These are phyloP conservation scores for Amphicarpaea edgeworthii DNA, from an alignment of 306 rosid species.

Conservation along the genomic window DNA sequence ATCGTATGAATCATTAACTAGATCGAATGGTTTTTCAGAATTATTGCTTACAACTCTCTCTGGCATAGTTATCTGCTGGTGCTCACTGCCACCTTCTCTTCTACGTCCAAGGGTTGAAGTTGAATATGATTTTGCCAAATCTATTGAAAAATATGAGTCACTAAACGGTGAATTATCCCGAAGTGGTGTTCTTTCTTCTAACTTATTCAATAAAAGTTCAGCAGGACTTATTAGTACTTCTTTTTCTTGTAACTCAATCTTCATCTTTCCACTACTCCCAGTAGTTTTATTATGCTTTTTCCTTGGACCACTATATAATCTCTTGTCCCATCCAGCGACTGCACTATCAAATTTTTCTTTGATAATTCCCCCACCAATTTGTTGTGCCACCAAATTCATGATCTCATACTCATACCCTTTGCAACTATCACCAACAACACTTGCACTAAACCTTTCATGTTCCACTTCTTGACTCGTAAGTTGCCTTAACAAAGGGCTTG, in stretches of 20 bases:
- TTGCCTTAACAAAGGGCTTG: constrained; percentile 34
- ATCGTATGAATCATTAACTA: constrained; percentile 38
- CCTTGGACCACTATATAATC: constrained; percentile 50
- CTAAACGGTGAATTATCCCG: constrained; percentile 46
- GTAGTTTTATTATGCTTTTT: neutral
- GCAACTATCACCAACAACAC: neutral
- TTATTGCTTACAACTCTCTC: constrained; percentile 27
- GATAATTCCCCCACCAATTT: constrained; percentile 36
- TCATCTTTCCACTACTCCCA: constrained; percentile 6
- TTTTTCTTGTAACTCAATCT: constrained; percentile 30
- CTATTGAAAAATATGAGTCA: constrained; percentile 68
- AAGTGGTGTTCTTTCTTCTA: constrained; percentile 49
- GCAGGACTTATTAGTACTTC: constrained; percentile 36
- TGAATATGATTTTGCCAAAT: constrained; percentile 60
- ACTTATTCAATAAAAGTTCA: neutral
- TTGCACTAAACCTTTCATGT: neutral
- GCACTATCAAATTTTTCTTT: neutral
- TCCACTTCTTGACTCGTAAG: constrained; percentile 9
- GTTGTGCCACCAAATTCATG: constrained; percentile 49
- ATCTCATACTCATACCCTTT: constrained; percentile 43
- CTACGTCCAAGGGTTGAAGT: constrained; percentile 12
- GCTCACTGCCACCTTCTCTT: constrained; percentile 37
- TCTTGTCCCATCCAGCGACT: constrained; percentile 50
- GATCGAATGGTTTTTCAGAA: constrained; percentile 18
- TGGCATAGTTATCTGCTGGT: neutral